These are phyloP conservation scores for Gymnopus androsaceus DNA, from an alignment of 1,284 basidiomycete genomes.

Conservation along the genomic window DNA sequence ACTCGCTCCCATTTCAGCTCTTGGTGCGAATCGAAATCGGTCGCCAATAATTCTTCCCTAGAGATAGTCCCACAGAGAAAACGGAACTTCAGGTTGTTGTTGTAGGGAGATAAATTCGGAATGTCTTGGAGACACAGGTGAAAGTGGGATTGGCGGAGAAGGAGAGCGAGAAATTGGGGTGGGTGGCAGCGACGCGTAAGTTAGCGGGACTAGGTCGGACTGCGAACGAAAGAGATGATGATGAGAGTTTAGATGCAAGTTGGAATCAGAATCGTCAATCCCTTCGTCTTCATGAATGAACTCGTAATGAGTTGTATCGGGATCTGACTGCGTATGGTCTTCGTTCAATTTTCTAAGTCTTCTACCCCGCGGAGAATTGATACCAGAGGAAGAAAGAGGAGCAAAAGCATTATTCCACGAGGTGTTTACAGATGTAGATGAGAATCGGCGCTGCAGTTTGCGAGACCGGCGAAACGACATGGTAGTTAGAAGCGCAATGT, in stretches of 20 bases:
- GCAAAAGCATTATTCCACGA: conserved; percentile 17
- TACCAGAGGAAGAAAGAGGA: conserved; percentile 9
- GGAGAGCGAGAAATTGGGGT: conserved; percentile 61
- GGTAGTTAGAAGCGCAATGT: background rate
- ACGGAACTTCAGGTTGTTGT: conserved; percentile 41
- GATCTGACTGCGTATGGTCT: conserved; percentile 1
- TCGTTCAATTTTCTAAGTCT: background rate
- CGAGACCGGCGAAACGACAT: conserved; percentile 27
- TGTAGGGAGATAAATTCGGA: conserved; percentile 11
- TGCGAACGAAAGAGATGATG: conserved; percentile 3
- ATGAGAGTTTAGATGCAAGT: background rate
- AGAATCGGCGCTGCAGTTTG: conserved; percentile 34
- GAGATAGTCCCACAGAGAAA: conserved; percentile 93
- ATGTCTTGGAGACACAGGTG: conserved; percentile 22
- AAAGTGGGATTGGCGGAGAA: conserved; percentile 29
- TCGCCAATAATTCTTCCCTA: conserved; percentile 82
- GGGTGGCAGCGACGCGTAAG: conserved; percentile 70
- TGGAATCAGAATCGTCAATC: background rate
- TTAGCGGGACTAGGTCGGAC: conserved; percentile 29
- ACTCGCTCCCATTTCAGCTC: conserved; percentile 98
- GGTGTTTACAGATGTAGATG: conserved; percentile 13
- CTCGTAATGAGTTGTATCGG: conserved; percentile 2
- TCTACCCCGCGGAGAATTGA: conserved; percentile 10
- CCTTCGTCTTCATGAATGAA: conserved; percentile 9
- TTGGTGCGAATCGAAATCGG: conserved; percentile 90